A percentile compares a stretch with the other conserved stretches of the same genome.
Conservation (phyloP, 1,284 basidiomycete species). For the Trichosporon sp. region DNA sequence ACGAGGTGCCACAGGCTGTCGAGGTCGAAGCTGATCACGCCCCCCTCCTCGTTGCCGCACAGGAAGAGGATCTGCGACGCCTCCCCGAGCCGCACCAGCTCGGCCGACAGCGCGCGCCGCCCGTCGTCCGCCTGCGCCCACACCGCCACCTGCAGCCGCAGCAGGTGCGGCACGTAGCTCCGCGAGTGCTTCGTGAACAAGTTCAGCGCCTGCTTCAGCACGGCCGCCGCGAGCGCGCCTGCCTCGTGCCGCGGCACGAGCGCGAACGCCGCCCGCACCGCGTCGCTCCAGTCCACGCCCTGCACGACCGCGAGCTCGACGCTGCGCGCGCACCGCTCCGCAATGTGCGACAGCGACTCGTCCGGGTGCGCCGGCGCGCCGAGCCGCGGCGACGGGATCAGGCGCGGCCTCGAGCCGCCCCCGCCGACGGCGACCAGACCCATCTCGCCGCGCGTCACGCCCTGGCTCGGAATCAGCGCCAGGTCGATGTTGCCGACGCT, state of each 20-base stretch:
- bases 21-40: conserved; percentile 29
- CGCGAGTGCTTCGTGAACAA: conserved; percentile 20
- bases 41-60: conserved; percentile 23
- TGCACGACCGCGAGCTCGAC: conserved; percentile 30
- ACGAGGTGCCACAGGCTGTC: conserved; percentile 40
- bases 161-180: conserved; percentile 21
- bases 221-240: conserved; percentile 18
- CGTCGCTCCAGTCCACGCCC: conserved; percentile 36
- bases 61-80: conserved; percentile 31
- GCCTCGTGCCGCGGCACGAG: conserved; percentile 14
- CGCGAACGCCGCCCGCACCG: conserved; percentile 29
- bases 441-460: conserved; percentile 29
- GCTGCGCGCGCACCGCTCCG: conserved; percentile 23
- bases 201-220: conserved; percentile 16
- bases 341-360: conserved; percentile 16
- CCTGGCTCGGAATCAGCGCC: conserved; percentile 22
- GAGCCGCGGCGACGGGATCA: conserved; percentile 15
- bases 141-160: conserved; percentile 33
- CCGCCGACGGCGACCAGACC: conserved; percentile 28
- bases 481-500: conserved; percentile 9
- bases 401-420: conserved; percentile 10
- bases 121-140: conserved; percentile 30
- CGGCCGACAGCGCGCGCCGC: conserved; percentile 22
- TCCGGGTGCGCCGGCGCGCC: conserved; percentile 10
- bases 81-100: conserved; percentile 33